Evolutionary conservation across 192 early-diverging fungal genomes (phyloP).

Genomic region (Phycomyces blakesleeanus): DNA sequence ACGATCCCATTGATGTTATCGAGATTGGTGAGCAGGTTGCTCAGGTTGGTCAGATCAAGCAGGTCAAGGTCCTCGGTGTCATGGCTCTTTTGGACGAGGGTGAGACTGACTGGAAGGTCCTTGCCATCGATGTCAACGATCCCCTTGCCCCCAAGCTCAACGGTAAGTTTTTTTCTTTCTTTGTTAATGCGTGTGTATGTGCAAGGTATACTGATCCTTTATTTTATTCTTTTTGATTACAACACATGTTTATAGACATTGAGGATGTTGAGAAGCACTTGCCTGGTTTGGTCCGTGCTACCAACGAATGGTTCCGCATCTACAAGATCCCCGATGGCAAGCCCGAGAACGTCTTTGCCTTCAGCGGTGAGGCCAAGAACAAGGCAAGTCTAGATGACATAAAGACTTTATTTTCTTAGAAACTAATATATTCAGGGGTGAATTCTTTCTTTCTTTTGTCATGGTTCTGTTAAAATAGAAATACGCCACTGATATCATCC

Average conservation of each 20-base stretch:
- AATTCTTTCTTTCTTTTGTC: too few species aligned
- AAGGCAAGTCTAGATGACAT: constrained; percentile 26
- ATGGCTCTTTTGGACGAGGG: constrained; percentile 99
- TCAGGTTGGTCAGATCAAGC: constrained; percentile 93
- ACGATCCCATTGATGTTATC: constrained; percentile 96
- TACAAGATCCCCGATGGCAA: constrained; percentile 99
- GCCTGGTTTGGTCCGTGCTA: constrained; percentile 92
- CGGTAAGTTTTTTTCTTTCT: constrained; percentile 55
- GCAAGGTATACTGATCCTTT: too few species aligned
- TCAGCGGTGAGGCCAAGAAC: constrained; percentile 85
- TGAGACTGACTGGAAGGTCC: constrained; percentile 99
- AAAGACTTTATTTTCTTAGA: too few species aligned
- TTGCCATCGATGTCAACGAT: constrained; percentile 97
- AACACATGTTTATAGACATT: constrained; percentile 58
- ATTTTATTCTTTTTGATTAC: too few species aligned
- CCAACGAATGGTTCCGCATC: constrained; percentile 99
- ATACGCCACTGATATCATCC: constrained; percentile 87
- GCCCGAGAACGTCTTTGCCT: constrained; percentile 99
- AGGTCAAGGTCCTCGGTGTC: constrained; percentile 97
- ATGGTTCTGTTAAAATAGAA: constrained; percentile 49
- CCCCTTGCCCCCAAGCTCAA: constrained; percentile 95
- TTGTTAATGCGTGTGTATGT: too few species aligned
- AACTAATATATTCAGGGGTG: too few species aligned
- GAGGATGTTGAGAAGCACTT: constrained; percentile 98
- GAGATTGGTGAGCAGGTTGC: constrained; percentile 97